These are phyloP conservation scores for Terana coerulea DNA, from an alignment of 768 basidiomycete species.

Conservation along the genomic window DNA sequence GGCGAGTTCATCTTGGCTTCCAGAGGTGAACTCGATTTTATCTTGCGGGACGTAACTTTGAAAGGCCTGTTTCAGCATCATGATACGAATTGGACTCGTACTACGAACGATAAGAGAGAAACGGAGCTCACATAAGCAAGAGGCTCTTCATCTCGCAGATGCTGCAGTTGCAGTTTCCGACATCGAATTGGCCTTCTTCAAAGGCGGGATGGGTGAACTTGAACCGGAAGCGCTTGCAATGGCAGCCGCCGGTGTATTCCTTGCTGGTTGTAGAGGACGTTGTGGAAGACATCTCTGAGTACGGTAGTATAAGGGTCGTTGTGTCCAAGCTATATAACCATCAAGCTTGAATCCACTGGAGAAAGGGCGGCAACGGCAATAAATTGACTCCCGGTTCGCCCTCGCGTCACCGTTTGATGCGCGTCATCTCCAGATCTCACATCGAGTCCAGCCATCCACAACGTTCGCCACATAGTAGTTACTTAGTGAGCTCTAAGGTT, in stretches of 20 bases:
- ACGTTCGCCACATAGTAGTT: too few species aligned
- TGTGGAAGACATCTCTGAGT: background rate
- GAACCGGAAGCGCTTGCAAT: background rate
- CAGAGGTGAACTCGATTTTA: background rate
- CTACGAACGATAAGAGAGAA: too few species aligned
- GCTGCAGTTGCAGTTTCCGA: background rate
- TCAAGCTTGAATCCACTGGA: too few species aligned
- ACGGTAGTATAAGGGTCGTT: background rate
- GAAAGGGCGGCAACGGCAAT: too few species aligned
- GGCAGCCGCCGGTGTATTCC: conserved; percentile 1
- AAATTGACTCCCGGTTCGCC: too few species aligned
- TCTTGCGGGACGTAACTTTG: background rate
- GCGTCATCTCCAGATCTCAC: too few species aligned
- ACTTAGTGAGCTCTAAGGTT: too few species aligned
- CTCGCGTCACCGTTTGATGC: too few species aligned
- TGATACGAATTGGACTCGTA: too few species aligned
- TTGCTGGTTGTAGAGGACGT: background rate
- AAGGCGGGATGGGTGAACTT: background rate
- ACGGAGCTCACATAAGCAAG: background rate
- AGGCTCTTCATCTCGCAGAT: background rate
- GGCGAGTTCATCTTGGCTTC: background rate
- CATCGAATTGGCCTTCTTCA: background rate
- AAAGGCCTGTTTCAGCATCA: too few species aligned
- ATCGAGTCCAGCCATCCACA: too few species aligned
- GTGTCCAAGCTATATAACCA: too few species aligned